These are phyloP conservation scores for Diplodia scrobiculata DNA, from an alignment of 2,329 filamentous ascomycete species.

Conservation along the genomic window DNA sequence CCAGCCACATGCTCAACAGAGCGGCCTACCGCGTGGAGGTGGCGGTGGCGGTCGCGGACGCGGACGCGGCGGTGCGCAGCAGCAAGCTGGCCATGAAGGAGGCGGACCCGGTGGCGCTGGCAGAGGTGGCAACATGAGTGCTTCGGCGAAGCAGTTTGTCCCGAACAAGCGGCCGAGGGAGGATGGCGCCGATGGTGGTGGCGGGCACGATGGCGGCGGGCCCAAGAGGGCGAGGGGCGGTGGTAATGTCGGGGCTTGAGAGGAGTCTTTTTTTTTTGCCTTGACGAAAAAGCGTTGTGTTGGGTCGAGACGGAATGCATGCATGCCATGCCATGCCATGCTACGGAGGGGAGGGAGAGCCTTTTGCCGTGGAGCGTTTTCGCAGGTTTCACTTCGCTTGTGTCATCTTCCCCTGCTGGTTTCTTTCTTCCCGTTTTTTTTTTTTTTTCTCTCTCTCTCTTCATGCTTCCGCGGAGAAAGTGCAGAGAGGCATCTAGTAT, in stretches of 20 bases:
- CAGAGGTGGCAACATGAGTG: conserved; percentile 39
- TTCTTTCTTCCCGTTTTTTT: neutral
- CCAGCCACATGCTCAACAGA: conserved; percentile 32
- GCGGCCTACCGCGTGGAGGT: conserved; percentile 30
- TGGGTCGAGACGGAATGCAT: no score
- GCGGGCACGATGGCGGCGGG: conserved; percentile 6
- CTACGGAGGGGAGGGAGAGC: no score
- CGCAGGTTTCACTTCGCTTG: neutral
- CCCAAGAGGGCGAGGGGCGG: conserved; percentile 9
- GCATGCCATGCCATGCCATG: no score
- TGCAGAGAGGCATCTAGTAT: neutral
- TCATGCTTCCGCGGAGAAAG: neutral
- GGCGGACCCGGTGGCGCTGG: conserved; percentile 33
- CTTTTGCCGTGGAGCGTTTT: neutral
- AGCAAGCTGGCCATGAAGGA: conserved; percentile 30
- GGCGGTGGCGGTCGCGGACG: conserved; percentile 26
- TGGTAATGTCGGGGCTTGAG: conserved; percentile 16
- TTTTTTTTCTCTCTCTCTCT: neutral
- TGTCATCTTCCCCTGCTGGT: neutral
- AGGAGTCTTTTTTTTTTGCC: neutral
- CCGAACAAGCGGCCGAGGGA: conserved; percentile 44
- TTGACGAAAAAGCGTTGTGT: neutral
- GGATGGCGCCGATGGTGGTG: conserved; percentile 31
- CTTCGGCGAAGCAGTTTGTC: conserved; percentile 42
- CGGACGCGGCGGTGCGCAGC: conserved; percentile 14